Evolutionary conservation across 75 land plant genomes (phyloP).

Genomic region (Larix kaempferi): DNA sequence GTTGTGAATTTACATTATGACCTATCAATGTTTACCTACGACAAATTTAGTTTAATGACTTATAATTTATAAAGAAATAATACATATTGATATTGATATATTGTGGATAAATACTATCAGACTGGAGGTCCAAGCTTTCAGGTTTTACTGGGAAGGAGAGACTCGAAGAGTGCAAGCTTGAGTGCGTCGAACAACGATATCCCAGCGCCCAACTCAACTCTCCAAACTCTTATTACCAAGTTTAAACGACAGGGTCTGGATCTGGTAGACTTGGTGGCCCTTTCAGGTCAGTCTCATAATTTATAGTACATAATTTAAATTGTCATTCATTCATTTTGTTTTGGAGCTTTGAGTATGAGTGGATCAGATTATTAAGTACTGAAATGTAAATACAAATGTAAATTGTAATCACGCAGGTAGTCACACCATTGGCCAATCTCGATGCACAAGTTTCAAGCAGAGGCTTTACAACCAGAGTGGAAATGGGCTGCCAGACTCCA

Average conservation of each 20-base stretch:
- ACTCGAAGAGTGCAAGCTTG: constrained; percentile 49
- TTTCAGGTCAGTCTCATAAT: constrained; percentile 42
- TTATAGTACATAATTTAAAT: too few species aligned
- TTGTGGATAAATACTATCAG: constrained; percentile 11
- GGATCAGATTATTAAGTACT: too few species aligned
- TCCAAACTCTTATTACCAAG: constrained; percentile 51
- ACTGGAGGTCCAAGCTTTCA: constrained; percentile 64
- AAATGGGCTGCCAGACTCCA: constrained; percentile 51
- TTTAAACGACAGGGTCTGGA: constrained; percentile 66
- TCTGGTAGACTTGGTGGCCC: constrained; percentile 60
- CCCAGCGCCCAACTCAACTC: constrained; percentile 61
- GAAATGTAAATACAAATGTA: too few species aligned
- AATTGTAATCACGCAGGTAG: constrained; percentile 54
- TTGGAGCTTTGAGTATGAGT: too few species aligned
- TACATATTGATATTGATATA: too few species aligned
- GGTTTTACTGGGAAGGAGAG: constrained; percentile 70
- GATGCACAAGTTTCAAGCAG: constrained; percentile 64
- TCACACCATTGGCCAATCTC: constrained; percentile 68
- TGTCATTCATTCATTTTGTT: too few species aligned
- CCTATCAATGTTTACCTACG: too few species aligned
- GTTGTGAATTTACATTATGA: too few species aligned
- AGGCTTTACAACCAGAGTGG: constrained; percentile 73
- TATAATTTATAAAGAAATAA: too few species aligned
- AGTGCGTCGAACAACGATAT: constrained; percentile 50
- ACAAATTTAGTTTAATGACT: too few species aligned